Percentiles rank a stretch among this genome's conserved stretches.
Evolutionary conservation across 768 basidiomycete genomes (phyloP).

Genomic region (Piloderma croceum): DNA sequence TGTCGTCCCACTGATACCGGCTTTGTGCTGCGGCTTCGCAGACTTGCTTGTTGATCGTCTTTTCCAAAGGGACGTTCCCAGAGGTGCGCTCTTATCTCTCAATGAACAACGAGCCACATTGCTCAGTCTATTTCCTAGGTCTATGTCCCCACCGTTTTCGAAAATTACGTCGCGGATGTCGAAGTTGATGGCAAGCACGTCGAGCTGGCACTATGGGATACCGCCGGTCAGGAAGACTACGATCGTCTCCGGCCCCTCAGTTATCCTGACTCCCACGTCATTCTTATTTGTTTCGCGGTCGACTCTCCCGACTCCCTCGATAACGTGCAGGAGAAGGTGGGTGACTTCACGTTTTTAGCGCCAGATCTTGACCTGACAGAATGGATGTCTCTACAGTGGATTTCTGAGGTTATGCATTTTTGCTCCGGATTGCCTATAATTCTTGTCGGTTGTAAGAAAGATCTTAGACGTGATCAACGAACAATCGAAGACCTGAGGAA

Average conservation of each 20-base stretch:
- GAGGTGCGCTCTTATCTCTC: constrained; percentile 53
- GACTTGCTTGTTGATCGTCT: constrained; percentile 94
- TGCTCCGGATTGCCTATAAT: constrained; percentile 92
- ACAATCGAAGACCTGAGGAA: constrained; percentile 92
- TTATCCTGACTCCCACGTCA: constrained; percentile 99
- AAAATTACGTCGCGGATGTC: constrained; percentile 99
- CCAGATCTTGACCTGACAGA: constrained; percentile 1
- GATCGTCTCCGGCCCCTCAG: constrained; percentile 96
- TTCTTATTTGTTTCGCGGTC: constrained; percentile 97
- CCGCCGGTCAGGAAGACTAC: constrained; percentile 98
- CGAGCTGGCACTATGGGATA: constrained; percentile 99
- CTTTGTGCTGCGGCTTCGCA: constrained; percentile 26
- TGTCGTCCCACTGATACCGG: no score
- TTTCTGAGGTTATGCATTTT: constrained; percentile 97
- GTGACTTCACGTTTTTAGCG: constrained; percentile 20
- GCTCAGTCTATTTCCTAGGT: constrained; percentile 49
- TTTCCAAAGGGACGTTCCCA: constrained; percentile 94
- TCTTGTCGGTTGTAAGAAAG: constrained; percentile 99
- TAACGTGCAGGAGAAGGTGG: constrained; percentile 99
- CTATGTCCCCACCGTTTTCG: constrained; percentile 98
- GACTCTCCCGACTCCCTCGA: constrained; percentile 97
- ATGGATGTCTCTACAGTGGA: constrained; percentile 62
- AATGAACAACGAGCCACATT: background rate
- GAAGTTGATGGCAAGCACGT: constrained; percentile 98
- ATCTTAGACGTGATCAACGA: constrained; percentile 87